Evolutionary conservation across 768 basidiomycete species (phyloP).

Genomic region (Lactifluus subvellereus): DNA sequence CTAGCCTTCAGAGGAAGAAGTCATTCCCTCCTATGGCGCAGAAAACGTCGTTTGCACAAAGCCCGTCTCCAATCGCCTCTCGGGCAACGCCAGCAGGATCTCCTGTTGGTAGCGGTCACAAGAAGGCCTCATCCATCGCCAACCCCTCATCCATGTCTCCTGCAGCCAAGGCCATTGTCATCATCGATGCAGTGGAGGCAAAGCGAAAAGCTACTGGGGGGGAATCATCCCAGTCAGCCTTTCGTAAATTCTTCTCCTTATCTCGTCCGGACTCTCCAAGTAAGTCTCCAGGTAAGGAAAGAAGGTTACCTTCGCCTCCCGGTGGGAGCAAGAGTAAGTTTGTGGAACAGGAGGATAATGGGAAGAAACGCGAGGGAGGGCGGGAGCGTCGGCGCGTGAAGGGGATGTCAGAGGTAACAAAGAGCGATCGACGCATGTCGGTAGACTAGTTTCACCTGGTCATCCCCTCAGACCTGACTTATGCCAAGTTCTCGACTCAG

Average conservation of each 20-base stretch:
- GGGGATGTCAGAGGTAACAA: constrained; percentile 11
- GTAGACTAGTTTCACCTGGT: constrained; percentile 14
- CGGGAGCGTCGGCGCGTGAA: constrained; percentile 20
- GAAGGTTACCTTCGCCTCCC: background rate
- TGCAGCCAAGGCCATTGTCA: constrained; percentile 57
- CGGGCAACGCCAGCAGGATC: constrained; percentile 6
- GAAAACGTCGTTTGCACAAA: background rate
- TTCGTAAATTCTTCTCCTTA: constrained; percentile 27
- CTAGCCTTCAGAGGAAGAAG: constrained; percentile 7
- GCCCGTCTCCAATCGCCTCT: constrained; percentile 8
- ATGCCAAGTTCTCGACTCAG: background rate
- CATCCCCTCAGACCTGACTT: background rate
- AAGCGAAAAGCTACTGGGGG: constrained; percentile 34
- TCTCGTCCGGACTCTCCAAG: constrained; percentile 18
- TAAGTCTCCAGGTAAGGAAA: constrained; percentile 8
- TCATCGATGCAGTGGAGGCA: constrained; percentile 52
- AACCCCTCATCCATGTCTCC: constrained; percentile 44
- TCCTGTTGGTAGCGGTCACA: constrained; percentile 19
- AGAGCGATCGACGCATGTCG: constrained; percentile 17
- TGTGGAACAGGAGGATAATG: constrained; percentile 16
- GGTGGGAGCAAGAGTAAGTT: constrained; percentile 10
- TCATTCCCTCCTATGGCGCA: constrained; percentile 8
- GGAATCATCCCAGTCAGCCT: constrained; percentile 25
- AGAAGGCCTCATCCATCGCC: constrained; percentile 34
- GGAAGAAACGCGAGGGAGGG: constrained; percentile 8